Conservation (phyloP, 140 eudicot species). For the Ambrosia hybrid region DNA sequence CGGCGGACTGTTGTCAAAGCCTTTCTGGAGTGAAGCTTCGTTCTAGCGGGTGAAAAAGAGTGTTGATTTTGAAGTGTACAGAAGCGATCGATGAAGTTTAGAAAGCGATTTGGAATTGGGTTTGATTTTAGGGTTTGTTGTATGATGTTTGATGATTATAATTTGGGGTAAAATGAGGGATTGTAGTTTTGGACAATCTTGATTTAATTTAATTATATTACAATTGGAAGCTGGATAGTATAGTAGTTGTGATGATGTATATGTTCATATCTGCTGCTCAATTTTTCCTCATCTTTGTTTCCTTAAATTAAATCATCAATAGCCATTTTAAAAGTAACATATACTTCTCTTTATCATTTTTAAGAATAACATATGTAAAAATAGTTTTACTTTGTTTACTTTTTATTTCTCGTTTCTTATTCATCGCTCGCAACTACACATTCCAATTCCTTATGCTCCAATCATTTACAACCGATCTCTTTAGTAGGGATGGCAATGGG, state of each 20-base stretch:
- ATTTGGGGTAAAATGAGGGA: slow-evolving; percentile 20
- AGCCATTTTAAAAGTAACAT: too few relatives aligned
- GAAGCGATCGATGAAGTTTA: slow-evolving; percentile 37
- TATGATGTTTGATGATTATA: slow-evolving; percentile 36
- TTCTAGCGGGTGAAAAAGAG: slow-evolving; percentile 37
- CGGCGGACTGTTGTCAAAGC: slow-evolving; percentile 52
- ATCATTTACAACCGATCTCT: too few relatives aligned
- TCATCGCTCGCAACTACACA: too few relatives aligned
- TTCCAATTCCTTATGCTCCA: too few relatives aligned
- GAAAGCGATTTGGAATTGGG: slow-evolving; percentile 27
- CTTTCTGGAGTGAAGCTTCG: slow-evolving; percentile 68
- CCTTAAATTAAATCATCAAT: too few relatives aligned
- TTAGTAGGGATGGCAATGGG: too few relatives aligned
- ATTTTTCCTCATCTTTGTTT: slow-evolving; percentile 17
- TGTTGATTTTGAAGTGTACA: slow-evolving; percentile 60
- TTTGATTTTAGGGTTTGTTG: slow-evolving; percentile 29
- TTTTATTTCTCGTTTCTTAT: too few relatives aligned
- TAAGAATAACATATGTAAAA: too few relatives aligned
- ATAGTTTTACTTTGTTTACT: too few relatives aligned
- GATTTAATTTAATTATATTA: slow-evolving; percentile 42
- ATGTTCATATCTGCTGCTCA: slow-evolving; percentile 32
- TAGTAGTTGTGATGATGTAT: slow-evolving; percentile 37
- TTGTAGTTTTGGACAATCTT: slow-evolving; percentile 54
- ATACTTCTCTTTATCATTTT: too few relatives aligned
- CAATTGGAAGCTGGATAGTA: slow-evolving; percentile 39